phyloP scores from a whole-genome alignment of 257 asterid genomes.

The Dorcoceras hygrometricum region DNA sequence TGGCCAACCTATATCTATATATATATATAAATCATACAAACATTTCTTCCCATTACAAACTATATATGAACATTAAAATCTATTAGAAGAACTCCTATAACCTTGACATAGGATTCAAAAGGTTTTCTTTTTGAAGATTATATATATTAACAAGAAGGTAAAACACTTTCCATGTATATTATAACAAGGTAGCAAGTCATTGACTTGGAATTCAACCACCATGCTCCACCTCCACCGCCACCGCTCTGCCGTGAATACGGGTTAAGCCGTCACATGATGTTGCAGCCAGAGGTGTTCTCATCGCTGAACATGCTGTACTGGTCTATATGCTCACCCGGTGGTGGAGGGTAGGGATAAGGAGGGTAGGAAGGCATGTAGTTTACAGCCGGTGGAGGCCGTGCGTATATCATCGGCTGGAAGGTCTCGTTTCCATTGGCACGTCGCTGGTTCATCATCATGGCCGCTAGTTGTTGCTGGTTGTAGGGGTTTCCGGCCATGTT shows the following conservation, averaged over 20 bases:
- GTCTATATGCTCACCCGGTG: conserved; percentile 26
- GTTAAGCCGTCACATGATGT: conserved; percentile 32
- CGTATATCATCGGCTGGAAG: conserved; percentile 58
- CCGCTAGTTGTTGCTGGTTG: conserved; percentile 56
- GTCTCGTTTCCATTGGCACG: conserved; percentile 43
- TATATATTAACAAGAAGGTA: not conserved
- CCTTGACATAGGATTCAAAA: conserved; percentile 15
- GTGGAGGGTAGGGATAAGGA: conserved; percentile 32
- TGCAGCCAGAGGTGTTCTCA: conserved; percentile 39
- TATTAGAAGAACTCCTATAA: conserved; percentile 19
- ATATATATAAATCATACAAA: no score
- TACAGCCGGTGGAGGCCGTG: conserved; percentile 49
- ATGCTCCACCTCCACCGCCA: no score
- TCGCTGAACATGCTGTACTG: conserved; percentile 27
- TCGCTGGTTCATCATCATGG: conserved; percentile 54
- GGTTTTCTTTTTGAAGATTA: not conserved
- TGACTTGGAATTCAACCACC: not conserved
- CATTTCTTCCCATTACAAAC: no score
- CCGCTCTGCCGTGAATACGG: not conserved
- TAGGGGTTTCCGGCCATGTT: no score
- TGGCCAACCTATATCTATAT: no score
- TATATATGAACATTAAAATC: not conserved
- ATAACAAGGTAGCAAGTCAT: conserved; percentile 21
- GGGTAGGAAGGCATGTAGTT: conserved; percentile 40
- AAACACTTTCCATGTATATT: conserved; percentile 26